Evolutionary conservation across 2,329 filamentous ascomycete genomes (phyloP).

Genomic region (Claviceps sp.): DNA sequence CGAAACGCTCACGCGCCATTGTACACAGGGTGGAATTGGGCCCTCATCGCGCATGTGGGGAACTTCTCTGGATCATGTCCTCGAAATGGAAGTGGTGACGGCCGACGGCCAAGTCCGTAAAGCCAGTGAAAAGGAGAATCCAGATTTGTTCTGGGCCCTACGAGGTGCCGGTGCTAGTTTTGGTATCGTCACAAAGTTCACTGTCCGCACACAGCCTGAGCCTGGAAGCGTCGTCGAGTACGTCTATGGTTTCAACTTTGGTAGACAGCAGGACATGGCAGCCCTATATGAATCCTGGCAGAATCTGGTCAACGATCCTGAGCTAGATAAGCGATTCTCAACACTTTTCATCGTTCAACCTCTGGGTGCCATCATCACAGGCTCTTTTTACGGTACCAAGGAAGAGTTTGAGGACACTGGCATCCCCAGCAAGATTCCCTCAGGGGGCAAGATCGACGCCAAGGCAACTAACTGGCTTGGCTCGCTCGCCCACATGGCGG

Average conservation of each 20-base stretch:
- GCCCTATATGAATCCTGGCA: conserved; percentile 45
- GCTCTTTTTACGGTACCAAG: conserved; percentile 46
- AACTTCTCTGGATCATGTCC: conserved; percentile 38
- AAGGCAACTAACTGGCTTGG: conserved; percentile 51
- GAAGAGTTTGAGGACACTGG: conserved; percentile 40
- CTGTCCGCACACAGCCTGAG: conserved; percentile 40
- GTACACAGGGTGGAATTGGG: conserved; percentile 38
- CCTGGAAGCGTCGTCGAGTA: conserved; percentile 45
- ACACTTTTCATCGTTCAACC: conserved; percentile 41
- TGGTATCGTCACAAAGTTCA: conserved; percentile 44
- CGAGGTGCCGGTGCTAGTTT: conserved; percentile 44
- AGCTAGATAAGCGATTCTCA: conserved; percentile 44
- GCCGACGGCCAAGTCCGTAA: conserved; percentile 37
- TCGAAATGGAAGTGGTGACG: conserved; percentile 42
- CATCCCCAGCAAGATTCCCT: conserved; percentile 34
- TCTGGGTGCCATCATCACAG: conserved; percentile 41
- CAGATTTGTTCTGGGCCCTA: conserved; percentile 43
- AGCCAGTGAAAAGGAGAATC: conserved; percentile 32
- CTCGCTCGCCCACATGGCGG: conserved; percentile 38
- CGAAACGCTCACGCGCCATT: not conserved
- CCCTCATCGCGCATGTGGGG: conserved; percentile 49
- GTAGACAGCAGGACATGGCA: conserved; percentile 32
- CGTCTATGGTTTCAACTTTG: conserved; percentile 39
- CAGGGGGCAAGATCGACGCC: conserved; percentile 25
- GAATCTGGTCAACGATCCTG: conserved; percentile 36